Conservation (phyloP, 805 yeast genomes). For the Saccharomycopsis vini region DNA sequence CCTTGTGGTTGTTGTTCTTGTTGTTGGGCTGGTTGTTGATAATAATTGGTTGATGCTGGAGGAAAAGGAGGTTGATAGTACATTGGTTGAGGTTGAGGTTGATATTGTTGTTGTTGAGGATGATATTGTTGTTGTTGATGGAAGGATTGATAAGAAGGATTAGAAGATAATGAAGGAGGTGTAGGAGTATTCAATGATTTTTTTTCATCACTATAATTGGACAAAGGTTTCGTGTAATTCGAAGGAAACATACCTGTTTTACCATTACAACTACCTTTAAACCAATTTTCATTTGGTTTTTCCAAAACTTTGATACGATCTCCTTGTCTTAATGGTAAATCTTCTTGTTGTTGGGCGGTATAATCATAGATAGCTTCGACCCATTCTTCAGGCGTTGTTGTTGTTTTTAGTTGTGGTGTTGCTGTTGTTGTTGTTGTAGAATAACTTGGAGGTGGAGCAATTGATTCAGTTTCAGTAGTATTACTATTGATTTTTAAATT, state of each 20-base stretch:
- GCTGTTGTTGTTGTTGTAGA: neutral
- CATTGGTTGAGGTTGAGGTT: slow-evolving; percentile 23
- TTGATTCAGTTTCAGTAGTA: slow-evolving; percentile 22
- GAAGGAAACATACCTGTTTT: slow-evolving; percentile 81
- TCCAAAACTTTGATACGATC: slow-evolving; percentile 64
- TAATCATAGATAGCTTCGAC: slow-evolving; percentile 72
- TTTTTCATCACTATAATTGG: neutral
- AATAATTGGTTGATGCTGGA: slow-evolving; percentile 41
- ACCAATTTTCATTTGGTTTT: slow-evolving; percentile 80
- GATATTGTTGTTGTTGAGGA: slow-evolving; percentile 22
- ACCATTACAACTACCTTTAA: slow-evolving; percentile 63
- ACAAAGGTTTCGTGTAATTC: slow-evolving; percentile 55
- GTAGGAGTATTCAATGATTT: slow-evolving; percentile 5
- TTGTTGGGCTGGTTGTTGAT: slow-evolving; percentile 30
- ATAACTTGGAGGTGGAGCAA: slow-evolving; percentile 14
- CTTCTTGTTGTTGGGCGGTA: slow-evolving; percentile 66
- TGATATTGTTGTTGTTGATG: slow-evolving; percentile 8
- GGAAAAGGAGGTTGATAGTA: slow-evolving; percentile 34
- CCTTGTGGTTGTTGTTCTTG: slow-evolving; percentile 27
- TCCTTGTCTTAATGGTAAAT: slow-evolving; percentile 55
- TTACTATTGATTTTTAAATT: slow-evolving; percentile 30
- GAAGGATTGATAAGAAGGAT: slow-evolving; percentile 10
- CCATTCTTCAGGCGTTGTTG: slow-evolving; percentile 28
- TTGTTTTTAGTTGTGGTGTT: neutral
- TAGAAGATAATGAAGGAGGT: slow-evolving; percentile 15